These are phyloP conservation scores for Fusarium succisae DNA, from an alignment of 2,329 filamentous ascomycete species.

Conservation along the genomic window DNA sequence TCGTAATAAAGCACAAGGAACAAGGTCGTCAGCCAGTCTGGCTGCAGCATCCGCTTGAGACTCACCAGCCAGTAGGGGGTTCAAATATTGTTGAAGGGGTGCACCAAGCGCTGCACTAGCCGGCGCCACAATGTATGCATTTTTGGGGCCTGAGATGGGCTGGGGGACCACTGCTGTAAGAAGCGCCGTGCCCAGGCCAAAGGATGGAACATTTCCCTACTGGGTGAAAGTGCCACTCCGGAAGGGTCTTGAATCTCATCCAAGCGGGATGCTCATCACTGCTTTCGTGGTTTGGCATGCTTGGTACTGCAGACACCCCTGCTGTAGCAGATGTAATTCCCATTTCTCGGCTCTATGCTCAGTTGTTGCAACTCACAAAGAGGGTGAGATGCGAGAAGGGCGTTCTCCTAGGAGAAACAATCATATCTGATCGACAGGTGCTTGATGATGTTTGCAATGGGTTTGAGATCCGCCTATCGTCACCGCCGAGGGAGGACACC, in stretches of 20 bases:
- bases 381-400: slow-evolving; percentile 7
- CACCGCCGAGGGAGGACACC: slow-evolving; percentile 6
- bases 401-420: slow-evolving; percentile 37
- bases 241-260: slow-evolving; percentile 43
- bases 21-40: slow-evolving; percentile 25
- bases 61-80: background rate
- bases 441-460: slow-evolving; percentile 38
- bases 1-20: slow-evolving; percentile 22
- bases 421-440: slow-evolving; percentile 34
- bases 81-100: background rate
- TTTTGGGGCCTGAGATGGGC: slow-evolving; percentile 22
- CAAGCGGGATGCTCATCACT: slow-evolving; percentile 43
- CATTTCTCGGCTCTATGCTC: slow-evolving; percentile 22
- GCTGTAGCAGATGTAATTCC: slow-evolving; percentile 6
- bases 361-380: background rate
- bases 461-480: slow-evolving; percentile 21
- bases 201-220: slow-evolving; percentile 40
- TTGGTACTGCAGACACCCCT: slow-evolving; percentile 32
- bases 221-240: slow-evolving; percentile 41
- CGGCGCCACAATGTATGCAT: slow-evolving; percentile 26
- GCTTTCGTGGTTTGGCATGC: slow-evolving; percentile 40
- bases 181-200: slow-evolving; percentile 22
- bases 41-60: background rate
- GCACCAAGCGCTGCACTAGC: background rate
- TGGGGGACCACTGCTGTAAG: slow-evolving; percentile 13